Evolutionary conservation across 1,284 basidiomycete species (phyloP).

Genomic region (Marasmius fiardii): DNA sequence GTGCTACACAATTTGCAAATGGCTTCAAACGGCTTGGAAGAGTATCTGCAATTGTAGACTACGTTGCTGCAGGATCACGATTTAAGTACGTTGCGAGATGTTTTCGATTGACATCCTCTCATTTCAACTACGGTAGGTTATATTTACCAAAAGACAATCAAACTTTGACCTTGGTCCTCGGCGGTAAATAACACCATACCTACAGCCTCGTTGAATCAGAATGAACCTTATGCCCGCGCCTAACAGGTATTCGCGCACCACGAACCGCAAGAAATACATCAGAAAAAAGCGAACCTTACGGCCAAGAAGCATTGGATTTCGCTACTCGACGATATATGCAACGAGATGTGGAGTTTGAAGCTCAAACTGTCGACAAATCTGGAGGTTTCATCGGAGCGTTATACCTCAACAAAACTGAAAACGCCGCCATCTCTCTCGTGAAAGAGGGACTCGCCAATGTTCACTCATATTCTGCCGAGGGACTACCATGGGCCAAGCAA

Average conservation of each 20-base stretch:
- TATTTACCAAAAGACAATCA: conserved; percentile 91
- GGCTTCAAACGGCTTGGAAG: conserved; percentile 89
- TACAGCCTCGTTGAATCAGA: conserved; percentile 8
- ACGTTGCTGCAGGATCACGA: conserved; percentile 89
- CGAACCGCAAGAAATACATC: conserved; percentile 76
- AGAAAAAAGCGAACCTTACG: conserved; percentile 91
- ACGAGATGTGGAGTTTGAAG: conserved; percentile 91
- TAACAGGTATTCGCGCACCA: conserved; percentile 77
- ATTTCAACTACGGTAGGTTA: conserved; percentile 45
- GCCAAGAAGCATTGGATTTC: conserved; percentile 81
- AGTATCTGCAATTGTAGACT: conserved; percentile 87
- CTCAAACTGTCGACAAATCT: conserved; percentile 89
- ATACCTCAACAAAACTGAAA: conserved; percentile 83
- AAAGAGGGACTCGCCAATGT: conserved; percentile 85
- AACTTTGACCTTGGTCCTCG: conserved; percentile 84
- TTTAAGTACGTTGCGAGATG: conserved; percentile 67
- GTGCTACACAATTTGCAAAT: conserved; percentile 84
- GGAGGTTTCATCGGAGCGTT: conserved; percentile 95
- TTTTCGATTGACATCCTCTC: conserved; percentile 1
- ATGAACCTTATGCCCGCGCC: not conserved
- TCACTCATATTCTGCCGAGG: conserved; percentile 86
- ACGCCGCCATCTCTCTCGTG: conserved; percentile 82
- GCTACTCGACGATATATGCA: conserved; percentile 84
- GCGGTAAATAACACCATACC: conserved; percentile 48
- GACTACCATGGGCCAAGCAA: conserved; percentile 74